A percentile compares a stretch with the other conserved stretches of the same genome.
Conservation (phyloP, 306 rosid genomes). For the Quercus mongolica region DNA sequence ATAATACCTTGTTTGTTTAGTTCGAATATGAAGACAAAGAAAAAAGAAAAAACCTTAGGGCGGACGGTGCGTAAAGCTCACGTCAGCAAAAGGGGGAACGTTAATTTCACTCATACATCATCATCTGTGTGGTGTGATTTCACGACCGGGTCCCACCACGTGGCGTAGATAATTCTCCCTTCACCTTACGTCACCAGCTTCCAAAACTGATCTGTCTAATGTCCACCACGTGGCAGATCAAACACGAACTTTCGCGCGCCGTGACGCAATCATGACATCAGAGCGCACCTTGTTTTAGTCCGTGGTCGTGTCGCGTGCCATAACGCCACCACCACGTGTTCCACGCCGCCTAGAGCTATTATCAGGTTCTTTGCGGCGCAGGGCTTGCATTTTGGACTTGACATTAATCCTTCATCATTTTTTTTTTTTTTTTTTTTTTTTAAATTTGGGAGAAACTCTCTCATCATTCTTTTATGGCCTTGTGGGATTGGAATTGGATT, state of each 20-base stretch:
- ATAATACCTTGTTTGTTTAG: too few relatives aligned
- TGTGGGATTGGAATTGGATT: too few relatives aligned
- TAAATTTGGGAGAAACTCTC: too few relatives aligned
- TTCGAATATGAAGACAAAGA: background rate
- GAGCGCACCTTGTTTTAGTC: background rate
- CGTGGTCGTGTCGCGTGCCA: background rate
- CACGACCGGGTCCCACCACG: slow-evolving; percentile 31
- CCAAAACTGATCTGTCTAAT: background rate
- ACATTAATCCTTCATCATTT: too few relatives aligned
- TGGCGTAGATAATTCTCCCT: slow-evolving; percentile 21
- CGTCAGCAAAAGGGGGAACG: background rate
- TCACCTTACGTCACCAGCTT: slow-evolving; percentile 20
- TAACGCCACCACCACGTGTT: background rate
- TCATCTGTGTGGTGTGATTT: slow-evolving; percentile 18
- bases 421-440: too few relatives aligned
- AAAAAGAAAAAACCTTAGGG: background rate
- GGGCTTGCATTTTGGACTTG: too few relatives aligned
- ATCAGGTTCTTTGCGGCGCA: background rate
- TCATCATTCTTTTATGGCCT: too few relatives aligned
- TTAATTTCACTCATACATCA: slow-evolving; percentile 12
- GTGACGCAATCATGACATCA: background rate
- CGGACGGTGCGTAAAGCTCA: background rate
- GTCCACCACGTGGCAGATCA: slow-evolving; percentile 15
- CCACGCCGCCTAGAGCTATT: background rate
- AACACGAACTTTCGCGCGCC: background rate